Conservation (phyloP, 2,329 filamentous ascomycete species). For the Laburnicola sp. region DNA sequence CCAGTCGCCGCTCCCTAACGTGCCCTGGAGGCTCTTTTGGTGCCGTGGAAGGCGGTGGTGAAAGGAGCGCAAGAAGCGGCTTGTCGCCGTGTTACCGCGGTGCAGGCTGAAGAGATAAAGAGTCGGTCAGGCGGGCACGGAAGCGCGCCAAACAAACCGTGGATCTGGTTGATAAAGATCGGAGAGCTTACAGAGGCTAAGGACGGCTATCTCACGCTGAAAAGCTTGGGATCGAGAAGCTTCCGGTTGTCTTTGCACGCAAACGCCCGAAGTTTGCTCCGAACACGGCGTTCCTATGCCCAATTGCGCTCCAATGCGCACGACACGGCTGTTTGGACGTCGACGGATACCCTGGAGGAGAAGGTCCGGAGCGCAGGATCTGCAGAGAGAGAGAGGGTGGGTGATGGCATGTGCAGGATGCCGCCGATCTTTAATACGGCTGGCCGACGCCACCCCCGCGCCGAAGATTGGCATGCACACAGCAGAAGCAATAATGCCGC, state of each 20-base stretch:
- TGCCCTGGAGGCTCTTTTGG: conserved; percentile 23
- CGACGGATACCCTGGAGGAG: conserved; percentile 2
- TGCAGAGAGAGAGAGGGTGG: conserved; percentile 3
- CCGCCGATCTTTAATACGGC: conserved; percentile 16
- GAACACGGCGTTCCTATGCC: neutral
- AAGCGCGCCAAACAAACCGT: neutral
- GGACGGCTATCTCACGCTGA: neutral
- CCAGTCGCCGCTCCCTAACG: conserved; percentile 53
- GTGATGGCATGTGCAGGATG: conserved; percentile 1
- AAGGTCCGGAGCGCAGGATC: conserved; percentile 6
- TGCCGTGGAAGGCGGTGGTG: neutral
- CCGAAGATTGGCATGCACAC: too few species aligned
- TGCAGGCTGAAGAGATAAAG: neutral
- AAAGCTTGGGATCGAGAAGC: conserved; percentile 15
- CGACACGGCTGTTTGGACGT: conserved; percentile 9
- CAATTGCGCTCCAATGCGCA: conserved; percentile 24
- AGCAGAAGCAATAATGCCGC: too few species aligned
- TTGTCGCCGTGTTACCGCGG: neutral
- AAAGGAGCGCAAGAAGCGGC: conserved; percentile 1
- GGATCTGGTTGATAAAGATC: conserved; percentile 1
- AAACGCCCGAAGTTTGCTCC: neutral
- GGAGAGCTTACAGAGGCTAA: conserved; percentile 14
- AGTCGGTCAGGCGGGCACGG: neutral
- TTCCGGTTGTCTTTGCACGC: neutral
- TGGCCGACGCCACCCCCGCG: too few species aligned